A percentile compares a stretch with the other conserved stretches of the same genome.
Conservation (phyloP, 371 early-diverging fungal genomes). For the Dinochytrium kinnereticum region DNA sequence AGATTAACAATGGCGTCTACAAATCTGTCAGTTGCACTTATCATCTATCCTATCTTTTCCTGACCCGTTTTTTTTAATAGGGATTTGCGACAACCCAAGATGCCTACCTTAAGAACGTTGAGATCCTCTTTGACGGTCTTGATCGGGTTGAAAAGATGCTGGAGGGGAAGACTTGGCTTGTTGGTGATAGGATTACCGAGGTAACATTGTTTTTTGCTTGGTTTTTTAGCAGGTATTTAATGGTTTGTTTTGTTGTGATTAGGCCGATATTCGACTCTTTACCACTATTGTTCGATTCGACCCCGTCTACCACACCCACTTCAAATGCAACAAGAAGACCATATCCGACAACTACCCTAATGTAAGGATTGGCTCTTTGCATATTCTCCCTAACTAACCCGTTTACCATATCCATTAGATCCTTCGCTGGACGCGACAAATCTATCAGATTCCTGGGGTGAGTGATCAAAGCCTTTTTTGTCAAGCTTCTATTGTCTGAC, state of each 20-base stretch:
- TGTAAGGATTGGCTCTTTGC: constrained; percentile 6
- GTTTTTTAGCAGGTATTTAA: too few species aligned
- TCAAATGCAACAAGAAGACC: constrained; percentile 80
- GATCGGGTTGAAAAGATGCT: constrained; percentile 86
- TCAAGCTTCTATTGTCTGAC: constrained; percentile 2
- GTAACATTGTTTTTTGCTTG: too few species aligned
- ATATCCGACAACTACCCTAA: constrained; percentile 86
- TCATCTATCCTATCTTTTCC: not conserved
- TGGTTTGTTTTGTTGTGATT: too few species aligned
- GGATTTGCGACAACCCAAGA: constrained; percentile 92
- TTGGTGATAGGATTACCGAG: constrained; percentile 82
- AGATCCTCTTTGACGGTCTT: constrained; percentile 75
- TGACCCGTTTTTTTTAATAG: not conserved
- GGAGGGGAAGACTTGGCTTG: constrained; percentile 71
- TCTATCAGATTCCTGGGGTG: constrained; percentile 81
- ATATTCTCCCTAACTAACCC: not conserved
- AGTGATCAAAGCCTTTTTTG: not conserved
- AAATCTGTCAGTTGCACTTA: constrained; percentile 41
- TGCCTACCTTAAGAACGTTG: constrained; percentile 70
- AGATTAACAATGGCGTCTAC: constrained; percentile 61
- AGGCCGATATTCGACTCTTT: constrained; percentile 83
- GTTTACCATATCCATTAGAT: constrained; percentile 43
- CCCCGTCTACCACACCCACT: constrained; percentile 66
- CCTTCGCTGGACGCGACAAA: constrained; percentile 79
- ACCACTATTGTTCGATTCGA: constrained; percentile 73